Conservation (phyloP, 169 alveolate species). For the Plasmodium gallinaceum region DNA sequence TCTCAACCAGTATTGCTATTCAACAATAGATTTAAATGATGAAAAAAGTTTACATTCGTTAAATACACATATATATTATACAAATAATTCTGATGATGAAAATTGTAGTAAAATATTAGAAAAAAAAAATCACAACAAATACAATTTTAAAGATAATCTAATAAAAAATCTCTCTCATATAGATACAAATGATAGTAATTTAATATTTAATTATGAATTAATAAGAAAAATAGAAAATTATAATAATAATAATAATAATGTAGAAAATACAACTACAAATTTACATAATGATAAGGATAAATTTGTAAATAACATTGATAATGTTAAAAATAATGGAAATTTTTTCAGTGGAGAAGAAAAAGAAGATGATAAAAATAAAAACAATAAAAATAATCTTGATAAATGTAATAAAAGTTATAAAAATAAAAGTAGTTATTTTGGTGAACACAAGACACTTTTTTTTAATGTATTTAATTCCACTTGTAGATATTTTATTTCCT, state of each 20-base stretch:
- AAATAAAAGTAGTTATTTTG: background rate
- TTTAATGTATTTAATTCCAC: conserved; percentile 56
- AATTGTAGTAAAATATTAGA: background rate
- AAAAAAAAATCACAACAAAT: too few species aligned
- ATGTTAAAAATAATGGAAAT: background rate
- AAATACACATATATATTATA: background rate
- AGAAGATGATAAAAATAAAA: background rate
- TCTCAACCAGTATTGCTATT: conserved; percentile 59
- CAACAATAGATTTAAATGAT: conserved; percentile 67
- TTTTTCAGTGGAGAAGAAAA: background rate
- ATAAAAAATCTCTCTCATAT: background rate
- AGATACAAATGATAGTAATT: background rate
- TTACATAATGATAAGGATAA: background rate
- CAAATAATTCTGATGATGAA: background rate
- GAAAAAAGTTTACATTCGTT: conserved; percentile 8
- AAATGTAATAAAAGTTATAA: background rate
- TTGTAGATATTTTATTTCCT: conserved; percentile 74
- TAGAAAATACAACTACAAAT: background rate
- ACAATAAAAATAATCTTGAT: background rate
- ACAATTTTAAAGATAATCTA: too few species aligned
- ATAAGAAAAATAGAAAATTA: conserved; percentile 21
- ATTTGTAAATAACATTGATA: background rate
- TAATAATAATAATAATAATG: background rate
- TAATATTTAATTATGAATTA: conserved; percentile 22
- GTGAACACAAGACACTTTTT: conserved; percentile 24